These are phyloP conservation scores for Anethum foeniculum DNA, from an alignment of 140 eudicot species.

Conservation along the genomic window DNA sequence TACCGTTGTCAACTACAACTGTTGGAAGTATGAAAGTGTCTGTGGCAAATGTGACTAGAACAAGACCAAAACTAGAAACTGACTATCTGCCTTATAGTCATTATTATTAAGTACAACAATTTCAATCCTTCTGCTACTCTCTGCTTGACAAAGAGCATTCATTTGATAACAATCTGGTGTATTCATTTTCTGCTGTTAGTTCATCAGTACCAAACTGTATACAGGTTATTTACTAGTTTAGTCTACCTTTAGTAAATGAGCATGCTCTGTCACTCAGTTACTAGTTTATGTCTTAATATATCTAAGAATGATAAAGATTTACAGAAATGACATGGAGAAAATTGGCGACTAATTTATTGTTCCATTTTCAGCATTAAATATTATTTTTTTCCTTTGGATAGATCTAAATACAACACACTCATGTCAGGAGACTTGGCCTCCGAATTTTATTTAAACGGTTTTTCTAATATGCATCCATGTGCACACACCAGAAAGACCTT, in stretches of 20 bases:
- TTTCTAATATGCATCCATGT: no score
- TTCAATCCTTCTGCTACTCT: background rate
- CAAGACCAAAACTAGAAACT: constrained; percentile 64
- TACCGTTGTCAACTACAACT: constrained; percentile 39
- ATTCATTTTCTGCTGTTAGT: background rate
- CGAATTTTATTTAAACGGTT: background rate
- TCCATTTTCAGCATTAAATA: background rate
- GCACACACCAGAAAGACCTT: no score
- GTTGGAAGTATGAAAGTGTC: constrained; percentile 68
- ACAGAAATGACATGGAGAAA: background rate
- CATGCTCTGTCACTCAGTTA: background rate
- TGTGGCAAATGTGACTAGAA: constrained; percentile 71
- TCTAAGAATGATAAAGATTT: background rate
- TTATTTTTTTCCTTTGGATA: background rate
- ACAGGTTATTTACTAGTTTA: background rate
- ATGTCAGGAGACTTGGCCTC: background rate
- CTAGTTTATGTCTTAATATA: background rate
- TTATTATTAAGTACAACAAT: background rate
- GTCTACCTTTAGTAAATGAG: background rate
- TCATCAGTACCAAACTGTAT: background rate
- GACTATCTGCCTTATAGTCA: constrained; percentile 43
- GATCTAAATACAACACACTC: background rate
- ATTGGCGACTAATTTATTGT: background rate
- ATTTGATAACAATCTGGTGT: background rate
- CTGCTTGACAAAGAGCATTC: background rate